Percentiles rank a stretch among this genome's conserved stretches.
Conservation (phyloP, 2,329 filamentous ascomycete genomes). For the Aureobasidium sp. region DNA sequence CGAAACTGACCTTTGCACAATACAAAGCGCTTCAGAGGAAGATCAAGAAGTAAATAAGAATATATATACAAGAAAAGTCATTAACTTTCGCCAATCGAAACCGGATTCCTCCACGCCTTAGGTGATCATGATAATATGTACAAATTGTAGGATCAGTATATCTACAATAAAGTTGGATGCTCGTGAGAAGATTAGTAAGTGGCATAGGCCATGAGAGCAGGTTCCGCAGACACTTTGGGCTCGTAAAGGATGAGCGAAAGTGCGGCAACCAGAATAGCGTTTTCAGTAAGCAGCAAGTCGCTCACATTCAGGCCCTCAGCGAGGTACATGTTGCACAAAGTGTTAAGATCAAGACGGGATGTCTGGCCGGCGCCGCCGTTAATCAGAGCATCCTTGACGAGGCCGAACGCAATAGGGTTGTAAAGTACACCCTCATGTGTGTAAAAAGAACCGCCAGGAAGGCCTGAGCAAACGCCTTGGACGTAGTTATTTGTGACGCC, state of each 20-base stretch:
- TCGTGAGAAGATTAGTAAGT: neutral
- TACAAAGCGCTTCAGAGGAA: neutral
- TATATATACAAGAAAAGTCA: neutral
- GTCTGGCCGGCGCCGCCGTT: slow-evolving; percentile 37
- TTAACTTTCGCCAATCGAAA: neutral
- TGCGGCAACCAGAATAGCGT: slow-evolving; percentile 31
- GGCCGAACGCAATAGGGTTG: slow-evolving; percentile 37
- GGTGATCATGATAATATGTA: neutral
- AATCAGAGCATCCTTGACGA: slow-evolving; percentile 41
- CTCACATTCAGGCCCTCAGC: slow-evolving; percentile 33
- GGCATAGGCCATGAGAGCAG: slow-evolving; percentile 33
- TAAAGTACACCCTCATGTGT: slow-evolving; percentile 44
- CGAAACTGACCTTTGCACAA: too few relatives aligned
- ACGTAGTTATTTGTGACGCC: slow-evolving; percentile 44
- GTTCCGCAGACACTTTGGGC: slow-evolving; percentile 30
- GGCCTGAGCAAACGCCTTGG: slow-evolving; percentile 33
- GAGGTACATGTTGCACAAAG: slow-evolving; percentile 31
- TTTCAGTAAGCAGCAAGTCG: slow-evolving; percentile 40
- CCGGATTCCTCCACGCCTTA: neutral
- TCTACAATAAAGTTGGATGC: neutral
- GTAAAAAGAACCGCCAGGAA: slow-evolving; percentile 37
- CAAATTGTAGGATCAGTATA: neutral
- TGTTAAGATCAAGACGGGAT: slow-evolving; percentile 30
- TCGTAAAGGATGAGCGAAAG: slow-evolving; percentile 26
- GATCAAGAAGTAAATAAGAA: neutral